A percentile compares a stretch with the other conserved stretches of the same genome.
Conservation (phyloP, 768 basidiomycete genomes). For the Collybia sp. region DNA sequence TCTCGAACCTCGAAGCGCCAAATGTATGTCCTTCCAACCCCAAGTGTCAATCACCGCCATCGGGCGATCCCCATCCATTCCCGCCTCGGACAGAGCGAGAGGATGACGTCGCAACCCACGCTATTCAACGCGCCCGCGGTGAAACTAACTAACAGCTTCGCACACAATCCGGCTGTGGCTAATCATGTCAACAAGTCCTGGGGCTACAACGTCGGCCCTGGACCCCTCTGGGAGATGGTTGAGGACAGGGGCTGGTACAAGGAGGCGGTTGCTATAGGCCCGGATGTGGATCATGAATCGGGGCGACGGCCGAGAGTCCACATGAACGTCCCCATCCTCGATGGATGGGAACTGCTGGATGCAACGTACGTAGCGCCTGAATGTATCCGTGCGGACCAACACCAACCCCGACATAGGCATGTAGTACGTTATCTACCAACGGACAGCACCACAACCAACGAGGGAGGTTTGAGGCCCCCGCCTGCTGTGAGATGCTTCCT, state of each 20-base stretch:
- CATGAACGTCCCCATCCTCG: slow-evolving; percentile 31
- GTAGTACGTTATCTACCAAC: slow-evolving; percentile 58
- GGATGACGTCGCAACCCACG: slow-evolving; percentile 45
- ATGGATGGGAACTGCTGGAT: slow-evolving; percentile 41
- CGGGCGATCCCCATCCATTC: slow-evolving; percentile 58
- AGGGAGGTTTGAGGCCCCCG: slow-evolving; percentile 45
- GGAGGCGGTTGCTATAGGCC: slow-evolving; percentile 37
- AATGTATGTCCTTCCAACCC: slow-evolving; percentile 56
- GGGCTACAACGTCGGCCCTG: slow-evolving; percentile 70
- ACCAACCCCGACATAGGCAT: slow-evolving; percentile 31
- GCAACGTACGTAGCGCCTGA: slow-evolving; percentile 37
- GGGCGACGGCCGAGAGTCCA: slow-evolving; percentile 60
- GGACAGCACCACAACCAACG: slow-evolving; percentile 42
- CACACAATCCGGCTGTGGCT: slow-evolving; percentile 38
- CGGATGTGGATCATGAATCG: slow-evolving; percentile 38
- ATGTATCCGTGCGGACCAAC: slow-evolving; percentile 2
- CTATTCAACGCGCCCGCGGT: slow-evolving; percentile 42
- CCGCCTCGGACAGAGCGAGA: slow-evolving; percentile 49
- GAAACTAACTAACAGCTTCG: slow-evolving; percentile 53
- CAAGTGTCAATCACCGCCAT: slow-evolving; percentile 71
- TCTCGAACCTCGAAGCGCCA: slow-evolving; percentile 39
- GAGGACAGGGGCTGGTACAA: slow-evolving; percentile 81
- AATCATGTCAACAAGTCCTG: slow-evolving; percentile 65
- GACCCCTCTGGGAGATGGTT: slow-evolving; percentile 73
- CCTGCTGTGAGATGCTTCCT: slow-evolving; percentile 58